phyloP scores from a whole-genome alignment of 805 yeast species.

The Wickerhamiella lipophila region DNA sequence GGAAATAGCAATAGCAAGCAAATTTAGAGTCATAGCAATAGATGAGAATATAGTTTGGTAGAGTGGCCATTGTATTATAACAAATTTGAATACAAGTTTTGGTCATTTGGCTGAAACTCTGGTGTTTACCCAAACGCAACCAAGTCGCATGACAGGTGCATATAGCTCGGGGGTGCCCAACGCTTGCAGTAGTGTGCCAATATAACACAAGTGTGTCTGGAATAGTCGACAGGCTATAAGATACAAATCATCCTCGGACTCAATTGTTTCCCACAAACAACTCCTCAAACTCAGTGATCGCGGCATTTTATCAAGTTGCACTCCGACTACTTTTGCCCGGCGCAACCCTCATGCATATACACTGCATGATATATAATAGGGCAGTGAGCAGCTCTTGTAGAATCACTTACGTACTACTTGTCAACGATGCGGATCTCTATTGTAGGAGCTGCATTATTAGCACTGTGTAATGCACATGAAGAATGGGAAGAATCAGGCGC shows the following conservation, averaged over 20 bases:
- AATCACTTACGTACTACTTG: not conserved
- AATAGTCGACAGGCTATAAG: too few relatives aligned
- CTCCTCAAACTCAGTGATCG: not conserved
- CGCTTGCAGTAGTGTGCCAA: not conserved
- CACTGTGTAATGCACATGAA: slow-evolving; percentile 4
- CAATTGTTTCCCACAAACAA: not conserved
- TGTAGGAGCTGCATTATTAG: not conserved
- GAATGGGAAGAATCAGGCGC: not conserved
- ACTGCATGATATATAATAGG: not conserved
- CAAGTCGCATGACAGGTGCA: slow-evolving; percentile 1
- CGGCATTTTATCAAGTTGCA: not conserved
- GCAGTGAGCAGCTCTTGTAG: not conserved
- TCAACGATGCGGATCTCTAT: not conserved
- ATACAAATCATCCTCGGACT: not conserved
- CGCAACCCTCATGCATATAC: not conserved
- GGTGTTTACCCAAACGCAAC: not conserved
- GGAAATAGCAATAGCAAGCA: not conserved
- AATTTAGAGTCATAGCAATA: not conserved
- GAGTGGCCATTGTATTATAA: too few relatives aligned
- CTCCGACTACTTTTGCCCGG: not conserved
- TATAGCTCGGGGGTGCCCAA: not conserved
- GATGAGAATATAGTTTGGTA: not conserved
- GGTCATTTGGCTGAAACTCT: not conserved
- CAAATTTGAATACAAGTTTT: too few relatives aligned
- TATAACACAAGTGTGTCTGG: too few relatives aligned